Evolutionary conservation across 2,329 filamentous ascomycete genomes (phyloP).

Genomic region (Metarhizium album): DNA sequence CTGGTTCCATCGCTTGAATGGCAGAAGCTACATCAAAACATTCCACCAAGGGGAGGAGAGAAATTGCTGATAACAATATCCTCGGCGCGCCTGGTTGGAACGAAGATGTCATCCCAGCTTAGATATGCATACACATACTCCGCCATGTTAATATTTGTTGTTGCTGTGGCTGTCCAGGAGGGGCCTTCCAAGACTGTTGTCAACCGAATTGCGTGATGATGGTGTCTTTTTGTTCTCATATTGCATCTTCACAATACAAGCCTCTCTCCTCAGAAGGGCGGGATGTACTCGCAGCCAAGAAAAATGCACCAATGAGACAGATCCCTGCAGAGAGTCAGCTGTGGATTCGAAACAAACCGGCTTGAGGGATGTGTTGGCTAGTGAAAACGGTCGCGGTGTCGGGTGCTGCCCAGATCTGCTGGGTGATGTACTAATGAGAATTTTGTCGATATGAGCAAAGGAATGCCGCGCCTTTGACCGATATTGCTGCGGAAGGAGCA

Average conservation of each 20-base stretch:
- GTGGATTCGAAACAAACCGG: background rate
- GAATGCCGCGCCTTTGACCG: background rate
- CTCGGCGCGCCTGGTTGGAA: background rate
- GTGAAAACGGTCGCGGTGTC: background rate
- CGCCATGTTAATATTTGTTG: background rate
- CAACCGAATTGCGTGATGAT: background rate
- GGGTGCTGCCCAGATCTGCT: too few relatives aligned
- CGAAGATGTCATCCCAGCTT: background rate
- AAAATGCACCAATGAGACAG: background rate
- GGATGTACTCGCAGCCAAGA: background rate
- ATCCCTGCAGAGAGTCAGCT: too few relatives aligned
- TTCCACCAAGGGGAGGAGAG: background rate
- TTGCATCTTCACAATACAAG: background rate
- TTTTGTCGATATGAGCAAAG: too few relatives aligned
- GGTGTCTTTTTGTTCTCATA: background rate
- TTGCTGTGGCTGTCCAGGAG: background rate
- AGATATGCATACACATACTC: background rate
- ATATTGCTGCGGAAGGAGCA: background rate
- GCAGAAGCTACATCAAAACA: background rate
- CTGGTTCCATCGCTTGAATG: background rate
- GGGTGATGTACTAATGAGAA: too few relatives aligned
- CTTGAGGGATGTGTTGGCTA: background rate
- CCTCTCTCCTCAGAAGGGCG: background rate
- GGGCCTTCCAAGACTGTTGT: background rate
- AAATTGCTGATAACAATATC: background rate